A percentile compares a stretch with the other conserved stretches of the same genome.
Evolutionary conservation across 495 filamentous ascomycete species (phyloP).

Genomic region (Penicillium verhagenii): DNA sequence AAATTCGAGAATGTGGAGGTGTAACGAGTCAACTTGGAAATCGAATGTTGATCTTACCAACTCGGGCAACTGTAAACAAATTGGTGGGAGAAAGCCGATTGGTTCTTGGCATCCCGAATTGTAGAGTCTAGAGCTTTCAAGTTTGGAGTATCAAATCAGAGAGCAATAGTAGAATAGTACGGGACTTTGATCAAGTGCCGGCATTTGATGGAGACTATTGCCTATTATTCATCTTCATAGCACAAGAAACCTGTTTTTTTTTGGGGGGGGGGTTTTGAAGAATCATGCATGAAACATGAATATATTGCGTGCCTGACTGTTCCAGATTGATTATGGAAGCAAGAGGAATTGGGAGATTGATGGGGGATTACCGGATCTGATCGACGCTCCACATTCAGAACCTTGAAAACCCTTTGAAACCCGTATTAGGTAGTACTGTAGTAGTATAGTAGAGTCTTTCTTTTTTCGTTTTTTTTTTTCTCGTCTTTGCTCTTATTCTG

Average conservation of each 20-base stretch:
- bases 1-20: too few species aligned
- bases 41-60: neutral
- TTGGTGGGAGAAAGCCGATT: neutral
- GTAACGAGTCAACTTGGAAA: too few species aligned
- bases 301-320: slow-evolving; percentile 1
- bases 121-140: too few species aligned
- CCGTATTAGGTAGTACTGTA: too few species aligned
- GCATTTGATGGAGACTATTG: neutral
- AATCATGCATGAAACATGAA: slow-evolving; percentile 11
- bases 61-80: neutral
- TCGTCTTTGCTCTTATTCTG: too few species aligned
- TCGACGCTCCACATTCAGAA: too few species aligned
- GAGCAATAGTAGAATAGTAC: neutral
- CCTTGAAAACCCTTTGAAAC: too few species aligned
- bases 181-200: neutral
- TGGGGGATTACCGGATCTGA: slow-evolving; percentile 10
- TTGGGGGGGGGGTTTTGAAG: slow-evolving; percentile 3
- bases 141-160: too few species aligned
- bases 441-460: too few species aligned
- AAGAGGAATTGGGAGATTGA: neutral
- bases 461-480: neutral
- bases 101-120: neutral
- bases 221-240: slow-evolving; percentile 10
- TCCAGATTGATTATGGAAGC: neutral
- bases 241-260: slow-evolving; percentile 4